Evolutionary conservation across 139 green algal genomes (phyloP).

Genomic region (Coelastrella sp.): DNA sequence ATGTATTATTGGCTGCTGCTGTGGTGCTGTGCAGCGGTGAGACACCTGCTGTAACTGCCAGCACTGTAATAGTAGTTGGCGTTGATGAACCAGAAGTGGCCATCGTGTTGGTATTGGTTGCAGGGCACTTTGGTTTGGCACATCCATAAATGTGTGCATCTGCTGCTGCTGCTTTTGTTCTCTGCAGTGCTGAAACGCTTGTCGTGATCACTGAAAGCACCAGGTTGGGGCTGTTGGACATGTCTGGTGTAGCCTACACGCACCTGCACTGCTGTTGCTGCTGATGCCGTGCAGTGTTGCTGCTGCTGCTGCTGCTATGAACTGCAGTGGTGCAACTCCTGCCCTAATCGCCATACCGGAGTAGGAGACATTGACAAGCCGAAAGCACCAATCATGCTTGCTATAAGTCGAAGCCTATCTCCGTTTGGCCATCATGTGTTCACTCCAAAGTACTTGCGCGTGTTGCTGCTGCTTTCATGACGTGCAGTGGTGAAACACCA

Average conservation of each 20-base stretch:
- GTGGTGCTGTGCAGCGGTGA: constrained; percentile 54
- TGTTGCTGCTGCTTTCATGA: not conserved
- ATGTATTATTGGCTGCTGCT: no score
- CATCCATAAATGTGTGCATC: no score
- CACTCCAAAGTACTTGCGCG: not conserved
- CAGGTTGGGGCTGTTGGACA: no score
- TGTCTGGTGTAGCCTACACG: not conserved
- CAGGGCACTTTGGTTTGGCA: constrained; percentile 86
- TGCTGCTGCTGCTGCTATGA: no score
- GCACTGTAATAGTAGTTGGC: constrained; percentile 90
- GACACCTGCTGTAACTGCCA: constrained; percentile 85
- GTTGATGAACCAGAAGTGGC: constrained; percentile 91
- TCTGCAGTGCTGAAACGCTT: no score
- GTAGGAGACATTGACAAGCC: no score
- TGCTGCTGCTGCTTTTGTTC: no score
- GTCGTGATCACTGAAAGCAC: no score
- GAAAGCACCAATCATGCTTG: constrained; percentile 90
- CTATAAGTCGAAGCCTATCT: no score
- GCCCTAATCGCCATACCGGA: no score
- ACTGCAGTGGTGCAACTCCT: no score
- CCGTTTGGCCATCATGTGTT: not conserved
- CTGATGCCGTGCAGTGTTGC: not conserved
- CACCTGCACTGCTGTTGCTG: not conserved
- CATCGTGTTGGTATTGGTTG: constrained; percentile 94
- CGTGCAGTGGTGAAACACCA: constrained; percentile 62